Percentiles rank a stretch among this genome's conserved stretches.
phyloP scores from a whole-genome alignment of 805 yeast species.

The Metschnikowia aberdeeniae region DNA sequence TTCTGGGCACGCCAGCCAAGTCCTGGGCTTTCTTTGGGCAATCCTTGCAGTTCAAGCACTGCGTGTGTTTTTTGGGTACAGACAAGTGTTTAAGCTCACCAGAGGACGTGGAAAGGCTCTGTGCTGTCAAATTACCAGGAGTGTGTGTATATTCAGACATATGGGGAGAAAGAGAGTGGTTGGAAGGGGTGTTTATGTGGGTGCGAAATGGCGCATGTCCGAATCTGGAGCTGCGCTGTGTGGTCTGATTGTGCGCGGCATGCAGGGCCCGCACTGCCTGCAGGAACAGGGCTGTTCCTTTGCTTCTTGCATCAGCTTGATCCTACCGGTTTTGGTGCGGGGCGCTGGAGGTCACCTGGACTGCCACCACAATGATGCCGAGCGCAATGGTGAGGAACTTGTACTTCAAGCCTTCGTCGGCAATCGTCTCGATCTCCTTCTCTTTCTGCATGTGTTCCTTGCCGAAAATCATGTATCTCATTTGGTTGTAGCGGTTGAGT shows the following conservation, averaged over 20 bases:
- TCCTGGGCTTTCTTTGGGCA: conserved; percentile 3
- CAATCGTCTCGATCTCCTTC: conserved; percentile 23
- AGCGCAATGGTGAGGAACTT: conserved; percentile 41
- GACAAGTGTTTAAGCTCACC: not conserved
- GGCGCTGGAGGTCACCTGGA: conserved; percentile 30
- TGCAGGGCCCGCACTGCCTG: conserved; percentile 1
- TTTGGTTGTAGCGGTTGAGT: conserved; percentile 31
- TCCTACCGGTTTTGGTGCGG: conserved; percentile 8
- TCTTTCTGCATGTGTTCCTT: conserved; percentile 15
- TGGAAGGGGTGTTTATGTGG: not conserved
- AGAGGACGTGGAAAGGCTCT: not conserved
- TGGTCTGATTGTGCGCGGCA: conserved; percentile 2
- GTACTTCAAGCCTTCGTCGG: conserved; percentile 39
- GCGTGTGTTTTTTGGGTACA: not conserved
- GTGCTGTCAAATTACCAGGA: not conserved
- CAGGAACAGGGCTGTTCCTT: too few relatives aligned
- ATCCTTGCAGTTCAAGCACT: conserved; percentile 2
- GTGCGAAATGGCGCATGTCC: conserved; percentile 5
- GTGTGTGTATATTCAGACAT: not conserved
- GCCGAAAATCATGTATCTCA: conserved; percentile 34
- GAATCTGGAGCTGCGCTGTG: conserved; percentile 3
- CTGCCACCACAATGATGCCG: conserved; percentile 39
- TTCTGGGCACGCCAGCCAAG: not conserved
- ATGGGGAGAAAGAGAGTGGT: not conserved
- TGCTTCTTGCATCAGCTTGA: too few relatives aligned